Percentiles rank a stretch among this genome's conserved stretches.
Evolutionary conservation across 371 early-diverging fungal species (phyloP).

Genomic region (Mortierella sp.): DNA sequence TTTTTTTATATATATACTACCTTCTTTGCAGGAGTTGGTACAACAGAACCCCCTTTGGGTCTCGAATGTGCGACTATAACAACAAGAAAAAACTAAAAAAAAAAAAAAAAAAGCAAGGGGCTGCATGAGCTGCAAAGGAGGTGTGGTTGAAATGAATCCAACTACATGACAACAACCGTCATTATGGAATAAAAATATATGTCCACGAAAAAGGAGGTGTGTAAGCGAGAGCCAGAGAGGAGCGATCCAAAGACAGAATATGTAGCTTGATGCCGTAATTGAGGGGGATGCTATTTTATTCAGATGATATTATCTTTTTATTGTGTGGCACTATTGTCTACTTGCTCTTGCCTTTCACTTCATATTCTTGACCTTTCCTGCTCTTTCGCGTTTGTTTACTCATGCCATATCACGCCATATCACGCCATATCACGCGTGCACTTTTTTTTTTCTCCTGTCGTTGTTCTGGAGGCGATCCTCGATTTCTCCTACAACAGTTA

Average conservation of each 20-base stretch:
- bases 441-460: neutral
- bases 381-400: neutral
- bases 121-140: slow-evolving; percentile 1
- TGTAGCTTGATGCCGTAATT: neutral
- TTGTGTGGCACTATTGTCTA: neutral
- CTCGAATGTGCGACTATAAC: neutral
- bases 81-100: neutral
- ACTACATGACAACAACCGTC: neutral
- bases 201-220: neutral
- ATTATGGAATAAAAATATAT: slow-evolving; percentile 6
- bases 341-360: too few relatives aligned
- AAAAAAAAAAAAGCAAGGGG: slow-evolving; percentile 1
- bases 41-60: neutral
- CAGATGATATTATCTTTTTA: neutral
- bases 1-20: neutral
- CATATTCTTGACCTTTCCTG: too few relatives aligned
- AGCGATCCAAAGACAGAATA: neutral
- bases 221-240: neutral
- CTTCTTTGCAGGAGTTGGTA: slow-evolving; percentile 1
- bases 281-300: neutral
- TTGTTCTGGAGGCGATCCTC: neutral
- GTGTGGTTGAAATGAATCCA: neutral
- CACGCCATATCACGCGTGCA: neutral
- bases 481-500: slow-evolving; percentile 6
- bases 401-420: too few relatives aligned